Evolutionary conservation across 768 basidiomycete species (phyloP).

Genomic region (Dioszegia aurantiaca): DNA sequence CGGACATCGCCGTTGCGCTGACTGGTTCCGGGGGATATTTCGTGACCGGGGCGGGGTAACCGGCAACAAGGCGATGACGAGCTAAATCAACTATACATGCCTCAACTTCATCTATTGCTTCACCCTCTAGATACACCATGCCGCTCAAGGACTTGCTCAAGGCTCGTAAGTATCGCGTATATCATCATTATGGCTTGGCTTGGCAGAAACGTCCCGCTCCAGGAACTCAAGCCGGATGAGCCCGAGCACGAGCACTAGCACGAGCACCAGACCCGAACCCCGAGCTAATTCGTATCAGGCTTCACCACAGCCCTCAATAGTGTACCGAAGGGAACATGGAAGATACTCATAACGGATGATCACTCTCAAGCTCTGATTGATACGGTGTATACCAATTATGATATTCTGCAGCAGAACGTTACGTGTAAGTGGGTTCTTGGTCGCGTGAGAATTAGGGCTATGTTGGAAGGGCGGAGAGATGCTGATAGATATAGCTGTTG

Average conservation of each 20-base stretch:
- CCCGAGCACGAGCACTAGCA: no score
- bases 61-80: neutral
- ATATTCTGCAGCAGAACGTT: constrained; percentile 92
- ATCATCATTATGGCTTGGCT: no score
- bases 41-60: neutral
- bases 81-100: no score
- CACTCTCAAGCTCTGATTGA: constrained; percentile 78
- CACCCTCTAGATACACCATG: constrained; percentile 22
- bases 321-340: constrained; percentile 79
- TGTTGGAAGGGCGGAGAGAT: neutral
- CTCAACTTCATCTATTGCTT: neutral
- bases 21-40: neutral
- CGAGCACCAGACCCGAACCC: no score
- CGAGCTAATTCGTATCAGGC: constrained; percentile 28
- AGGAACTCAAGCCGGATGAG: no score
- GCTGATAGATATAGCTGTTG: constrained; percentile 67
- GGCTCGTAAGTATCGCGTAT: constrained; percentile 40
- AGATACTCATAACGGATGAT: constrained; percentile 95
- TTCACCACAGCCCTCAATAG: constrained; percentile 46
- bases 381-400: constrained; percentile 84
- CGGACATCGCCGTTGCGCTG: neutral
- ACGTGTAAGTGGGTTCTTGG: constrained; percentile 74
- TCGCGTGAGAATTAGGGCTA: no score
- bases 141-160: constrained; percentile 39
- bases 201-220: no score